Evolutionary conservation across 2,329 filamentous ascomycete species (phyloP), one percentile per base, ranked within the genome.

Genomic region (Cladosporium sp.): DNA sequence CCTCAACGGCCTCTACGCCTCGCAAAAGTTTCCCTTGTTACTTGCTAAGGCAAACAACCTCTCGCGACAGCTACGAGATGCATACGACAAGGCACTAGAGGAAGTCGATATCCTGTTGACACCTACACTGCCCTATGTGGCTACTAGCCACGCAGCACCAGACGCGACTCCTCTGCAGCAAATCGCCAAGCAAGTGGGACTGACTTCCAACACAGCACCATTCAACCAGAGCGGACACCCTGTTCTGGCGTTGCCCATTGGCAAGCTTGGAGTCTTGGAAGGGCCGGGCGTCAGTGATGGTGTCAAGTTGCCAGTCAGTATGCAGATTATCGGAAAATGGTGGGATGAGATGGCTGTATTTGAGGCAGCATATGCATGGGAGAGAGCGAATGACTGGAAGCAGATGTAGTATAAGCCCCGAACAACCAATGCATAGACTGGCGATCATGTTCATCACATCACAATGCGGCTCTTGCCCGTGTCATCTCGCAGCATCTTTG

Each of bases 121-220:
- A 60, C 79, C 80, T 0, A 76, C 76, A 19, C 74, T 81, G 0
- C 79, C 79, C 0, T 75, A 76, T 51, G 75, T 80, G 2, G 77
- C 78, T 2, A 77, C 77, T 0, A 73, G 71, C 14, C 77, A 82
- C 52, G 74, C 76, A 0, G 62, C 65, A 1, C 63, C 70, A 9
- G 73, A 73, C 60, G 74, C 71, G 1, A 73, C 73, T 1, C 77
- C 77, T 2, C 68, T 75, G 15, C 74, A 77, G 47, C 78, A 77
- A 17, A 80, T 82, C 49, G 73, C 75, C 54, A 78, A 78, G 11
- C 80, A 79, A 34, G 79, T 84, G 36, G 83, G 83, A 0, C 65
- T 83, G 59, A 83, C 80, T 0, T 76, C 74, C 15, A 85, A 86
- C 62, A 86, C 83, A 4, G 79, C 79, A 9, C 74, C 75, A 3